A percentile compares a stretch with the other conserved stretches of the same genome.
phyloP scores from a whole-genome alignment of 2,329 filamentous ascomycete species.

The Pyricularia sp. region DNA sequence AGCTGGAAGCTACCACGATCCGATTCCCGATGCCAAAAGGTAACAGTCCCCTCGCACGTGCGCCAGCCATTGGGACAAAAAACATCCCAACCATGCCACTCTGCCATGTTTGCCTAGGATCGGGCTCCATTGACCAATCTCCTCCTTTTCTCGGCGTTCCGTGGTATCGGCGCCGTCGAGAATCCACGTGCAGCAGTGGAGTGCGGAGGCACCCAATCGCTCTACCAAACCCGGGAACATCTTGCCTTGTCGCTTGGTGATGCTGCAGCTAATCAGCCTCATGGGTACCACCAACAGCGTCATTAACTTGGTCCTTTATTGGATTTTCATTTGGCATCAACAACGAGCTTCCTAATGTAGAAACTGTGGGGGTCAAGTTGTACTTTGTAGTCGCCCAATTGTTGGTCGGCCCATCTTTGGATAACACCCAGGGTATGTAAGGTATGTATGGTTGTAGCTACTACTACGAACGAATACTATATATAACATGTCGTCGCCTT shows the following conservation, averaged over 20 bases:
- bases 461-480: background rate
- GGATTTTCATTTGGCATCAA: background rate
- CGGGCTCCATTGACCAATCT: background rate
- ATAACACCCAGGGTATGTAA: background rate
- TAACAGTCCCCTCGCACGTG: background rate
- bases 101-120: background rate
- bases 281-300: background rate
- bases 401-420: background rate
- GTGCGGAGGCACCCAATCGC: background rate
- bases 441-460: too few relatives aligned
- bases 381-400: background rate
- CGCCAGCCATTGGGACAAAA: background rate
- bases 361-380: background rate
- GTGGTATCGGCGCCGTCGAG: background rate
- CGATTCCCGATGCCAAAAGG: background rate
- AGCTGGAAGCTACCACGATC: background rate
- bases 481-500: background rate
- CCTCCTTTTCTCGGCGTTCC: background rate
- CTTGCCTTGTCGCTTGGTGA: background rate
- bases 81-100: background rate
- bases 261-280: background rate
- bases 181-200: background rate
- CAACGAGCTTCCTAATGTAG: conserved; percentile 1
- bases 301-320: background rate
- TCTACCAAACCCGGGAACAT: background rate